Conservation (phyloP, 441 rosid genomes). For the Populus tomentosa region DNA sequence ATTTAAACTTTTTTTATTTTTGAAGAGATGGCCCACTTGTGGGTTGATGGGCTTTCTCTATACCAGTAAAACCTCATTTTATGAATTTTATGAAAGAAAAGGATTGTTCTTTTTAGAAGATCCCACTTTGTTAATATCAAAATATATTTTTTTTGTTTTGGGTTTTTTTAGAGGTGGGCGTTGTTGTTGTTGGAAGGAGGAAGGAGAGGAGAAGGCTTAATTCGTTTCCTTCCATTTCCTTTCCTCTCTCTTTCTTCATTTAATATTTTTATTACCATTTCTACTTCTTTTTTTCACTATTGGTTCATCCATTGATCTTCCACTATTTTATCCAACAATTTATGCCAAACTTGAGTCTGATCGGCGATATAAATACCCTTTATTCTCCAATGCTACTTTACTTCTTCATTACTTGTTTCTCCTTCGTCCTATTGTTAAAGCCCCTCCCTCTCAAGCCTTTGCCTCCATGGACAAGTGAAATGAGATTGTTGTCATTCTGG, state of each 20-base stretch:
- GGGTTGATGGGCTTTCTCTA: constrained; percentile 42
- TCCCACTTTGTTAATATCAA: constrained; percentile 13
- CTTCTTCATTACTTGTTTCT: constrained; percentile 63
- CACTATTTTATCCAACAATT: constrained; percentile 12
- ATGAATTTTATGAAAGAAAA: background rate
- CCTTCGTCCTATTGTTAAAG: constrained; percentile 59
- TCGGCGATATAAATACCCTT: constrained; percentile 11
- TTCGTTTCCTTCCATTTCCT: background rate
- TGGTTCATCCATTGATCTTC: constrained; percentile 20
- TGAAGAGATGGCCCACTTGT: constrained; percentile 25
- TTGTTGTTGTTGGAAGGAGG: background rate
- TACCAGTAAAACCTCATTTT: constrained; percentile 27
- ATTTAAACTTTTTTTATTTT: background rate
- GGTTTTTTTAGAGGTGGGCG: background rate
- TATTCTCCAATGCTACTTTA: constrained; percentile 60
- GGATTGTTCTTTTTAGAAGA: background rate
- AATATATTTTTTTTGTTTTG: no score
- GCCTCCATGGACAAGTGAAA: constrained; percentile 65
- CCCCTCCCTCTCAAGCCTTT: constrained; percentile 50
- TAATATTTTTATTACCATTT: background rate
- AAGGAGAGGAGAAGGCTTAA: constrained; percentile 1
- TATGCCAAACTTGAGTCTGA: constrained; percentile 33
- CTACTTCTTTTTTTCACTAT: constrained; percentile 9
- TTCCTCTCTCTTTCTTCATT: background rate
- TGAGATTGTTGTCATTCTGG: constrained; percentile 52